Evolutionary conservation across 2,329 filamentous ascomycete genomes (phyloP).

Genomic region (Paramyrothecium roridum): DNA sequence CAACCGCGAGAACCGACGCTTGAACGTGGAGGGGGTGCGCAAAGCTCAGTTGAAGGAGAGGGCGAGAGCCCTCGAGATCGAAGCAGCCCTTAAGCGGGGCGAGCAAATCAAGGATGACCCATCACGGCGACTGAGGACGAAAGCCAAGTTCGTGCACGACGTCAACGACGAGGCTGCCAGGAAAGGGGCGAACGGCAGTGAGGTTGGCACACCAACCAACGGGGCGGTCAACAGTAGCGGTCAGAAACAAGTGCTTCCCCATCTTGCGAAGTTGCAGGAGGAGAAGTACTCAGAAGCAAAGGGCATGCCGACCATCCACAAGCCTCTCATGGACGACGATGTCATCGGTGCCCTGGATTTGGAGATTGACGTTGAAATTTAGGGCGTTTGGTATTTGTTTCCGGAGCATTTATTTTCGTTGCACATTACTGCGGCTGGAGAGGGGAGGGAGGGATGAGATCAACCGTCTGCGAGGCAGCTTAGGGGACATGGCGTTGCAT

Average conservation of each 20-base stretch:
- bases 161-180: constrained; percentile 48
- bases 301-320: constrained; percentile 66
- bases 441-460: too few species aligned
- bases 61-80: constrained; percentile 56
- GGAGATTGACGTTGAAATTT: constrained; percentile 89
- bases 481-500: too few species aligned
- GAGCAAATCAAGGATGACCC: constrained; percentile 58
- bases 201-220: constrained; percentile 48
- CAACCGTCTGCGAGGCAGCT: too few species aligned
- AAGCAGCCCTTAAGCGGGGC: constrained; percentile 59
- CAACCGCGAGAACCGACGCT: constrained; percentile 79
- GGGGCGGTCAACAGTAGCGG: constrained; percentile 29
- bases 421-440: background rate
- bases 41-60: constrained; percentile 84
- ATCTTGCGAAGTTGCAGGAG: constrained; percentile 51
- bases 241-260: constrained; percentile 46
- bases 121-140: constrained; percentile 61
- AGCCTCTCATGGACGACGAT: constrained; percentile 84
- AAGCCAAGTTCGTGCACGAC: constrained; percentile 66
- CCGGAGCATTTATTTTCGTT: background rate
- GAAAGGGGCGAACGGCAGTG: constrained; percentile 47
- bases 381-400: constrained; percentile 10
- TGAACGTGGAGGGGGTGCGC: constrained; percentile 86
- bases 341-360: constrained; percentile 86
- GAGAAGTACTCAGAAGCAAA: constrained; percentile 55